These are phyloP conservation scores for Glycine soja DNA, from an alignment of 306 rosid species.

Conservation along the genomic window DNA sequence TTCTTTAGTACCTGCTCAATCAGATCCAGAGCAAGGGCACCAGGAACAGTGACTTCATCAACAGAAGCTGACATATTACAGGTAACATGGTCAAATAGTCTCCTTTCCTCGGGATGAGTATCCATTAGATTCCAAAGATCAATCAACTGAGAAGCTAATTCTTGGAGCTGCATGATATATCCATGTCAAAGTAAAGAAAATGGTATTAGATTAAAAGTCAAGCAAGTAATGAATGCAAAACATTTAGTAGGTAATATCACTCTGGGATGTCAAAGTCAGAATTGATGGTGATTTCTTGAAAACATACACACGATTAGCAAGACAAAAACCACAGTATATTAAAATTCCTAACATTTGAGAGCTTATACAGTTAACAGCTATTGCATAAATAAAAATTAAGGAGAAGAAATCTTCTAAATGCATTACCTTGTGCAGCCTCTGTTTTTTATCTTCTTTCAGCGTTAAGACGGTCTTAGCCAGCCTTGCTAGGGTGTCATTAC, in stretches of 20 bases:
- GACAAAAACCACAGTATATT: neutral
- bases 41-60: conserved; percentile 97
- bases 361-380: conserved; percentile 11
- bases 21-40: conserved; percentile 93
- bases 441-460: conserved; percentile 79
- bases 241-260: conserved; percentile 5
- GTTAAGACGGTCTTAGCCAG: conserved; percentile 81
- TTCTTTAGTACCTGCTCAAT: conserved; percentile 76
- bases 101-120: conserved; percentile 87
- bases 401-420: conserved; percentile 24
- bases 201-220: conserved; percentile 23
- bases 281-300: conserved; percentile 11
- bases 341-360: conserved; percentile 28
- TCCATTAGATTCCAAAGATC: conserved; percentile 99
- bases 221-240: neutral
- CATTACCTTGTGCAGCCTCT: conserved; percentile 77
- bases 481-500: conserved; percentile 88
- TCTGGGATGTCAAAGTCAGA: conserved; percentile 10
- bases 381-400: neutral
- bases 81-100: conserved; percentile 91
- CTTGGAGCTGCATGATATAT: conserved; percentile 80
- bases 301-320: conserved; percentile 26
- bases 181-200: conserved; percentile 14
- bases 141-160: conserved; percentile 84
- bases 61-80: conserved; percentile 95